Evolutionary conservation across 192 early-diverging fungal species (phyloP).

Genomic region (Obelidium mucronatum): DNA sequence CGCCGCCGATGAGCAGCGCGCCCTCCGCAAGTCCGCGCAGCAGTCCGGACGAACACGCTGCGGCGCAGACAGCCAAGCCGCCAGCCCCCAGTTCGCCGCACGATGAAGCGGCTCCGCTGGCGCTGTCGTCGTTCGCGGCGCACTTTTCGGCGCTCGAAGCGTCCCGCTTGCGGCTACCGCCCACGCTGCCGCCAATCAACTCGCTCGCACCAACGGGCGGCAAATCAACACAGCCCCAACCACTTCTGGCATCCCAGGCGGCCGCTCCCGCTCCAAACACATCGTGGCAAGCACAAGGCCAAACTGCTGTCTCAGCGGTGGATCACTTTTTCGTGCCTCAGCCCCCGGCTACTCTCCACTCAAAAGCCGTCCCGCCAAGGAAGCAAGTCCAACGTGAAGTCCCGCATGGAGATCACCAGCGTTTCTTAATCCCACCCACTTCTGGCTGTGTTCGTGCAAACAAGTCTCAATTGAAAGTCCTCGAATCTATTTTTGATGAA

Average conservation of each 20-base stretch:
- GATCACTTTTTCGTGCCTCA: not conserved
- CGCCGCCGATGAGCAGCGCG: too few relatives aligned
- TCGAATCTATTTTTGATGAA: conserved; percentile 4
- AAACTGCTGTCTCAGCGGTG: not conserved
- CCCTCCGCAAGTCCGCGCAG: too few relatives aligned
- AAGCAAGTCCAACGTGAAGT: not conserved
- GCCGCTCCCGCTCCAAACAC: too few relatives aligned
- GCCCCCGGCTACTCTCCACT: not conserved
- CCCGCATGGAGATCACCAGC: not conserved
- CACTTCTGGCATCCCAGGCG: not conserved
- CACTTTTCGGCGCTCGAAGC: not conserved
- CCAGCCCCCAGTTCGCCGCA: not conserved
- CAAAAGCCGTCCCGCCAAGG: not conserved
- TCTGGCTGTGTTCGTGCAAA: conserved; percentile 16
- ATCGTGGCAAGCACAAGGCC: too few relatives aligned
- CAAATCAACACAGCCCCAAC: not conserved
- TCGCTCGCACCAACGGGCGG: not conserved
- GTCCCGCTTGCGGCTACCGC: not conserved
- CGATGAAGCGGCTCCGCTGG: not conserved
- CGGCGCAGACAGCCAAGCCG: not conserved
- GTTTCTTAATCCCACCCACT: conserved; percentile 2
- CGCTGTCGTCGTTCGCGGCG: not conserved
- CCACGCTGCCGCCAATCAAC: not conserved
- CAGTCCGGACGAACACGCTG: not conserved
- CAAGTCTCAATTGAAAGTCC: conserved; percentile 12